Evolutionary conservation across 495 filamentous ascomycete genomes (phyloP).

Genomic region (Penicillium diatomitis): DNA sequence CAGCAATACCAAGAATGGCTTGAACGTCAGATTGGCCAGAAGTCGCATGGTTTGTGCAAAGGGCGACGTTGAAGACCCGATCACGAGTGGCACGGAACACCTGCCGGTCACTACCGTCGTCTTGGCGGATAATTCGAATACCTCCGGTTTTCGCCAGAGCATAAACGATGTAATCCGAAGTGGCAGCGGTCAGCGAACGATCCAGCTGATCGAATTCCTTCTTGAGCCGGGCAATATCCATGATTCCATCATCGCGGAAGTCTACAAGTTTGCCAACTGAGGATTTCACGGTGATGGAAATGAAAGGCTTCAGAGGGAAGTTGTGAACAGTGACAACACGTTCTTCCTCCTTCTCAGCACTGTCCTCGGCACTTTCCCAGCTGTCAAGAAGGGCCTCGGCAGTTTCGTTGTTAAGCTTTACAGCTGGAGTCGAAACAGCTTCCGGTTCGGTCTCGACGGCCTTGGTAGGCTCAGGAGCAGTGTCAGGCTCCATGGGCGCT

Average conservation of each 20-base stretch:
- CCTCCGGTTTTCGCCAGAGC: constrained; percentile 86
- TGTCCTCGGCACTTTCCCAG: constrained; percentile 78
- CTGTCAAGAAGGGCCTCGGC: constrained; percentile 52
- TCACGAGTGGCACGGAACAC: constrained; percentile 81
- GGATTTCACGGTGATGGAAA: constrained; percentile 54
- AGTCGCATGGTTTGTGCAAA: constrained; percentile 52
- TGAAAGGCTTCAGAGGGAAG: constrained; percentile 93
- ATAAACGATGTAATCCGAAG: constrained; percentile 87
- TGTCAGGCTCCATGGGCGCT: constrained; percentile 4
- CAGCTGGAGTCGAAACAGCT: constrained; percentile 45
- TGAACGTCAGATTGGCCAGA: constrained; percentile 48
- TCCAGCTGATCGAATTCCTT: constrained; percentile 98
- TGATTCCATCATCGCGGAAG: constrained; percentile 61
- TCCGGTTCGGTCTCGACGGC: constrained; percentile 9
- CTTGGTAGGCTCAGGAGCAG: neutral
- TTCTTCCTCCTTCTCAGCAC: constrained; percentile 56
- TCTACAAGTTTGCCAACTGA: constrained; percentile 32
- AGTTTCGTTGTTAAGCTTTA: constrained; percentile 47
- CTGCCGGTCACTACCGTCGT: constrained; percentile 80
- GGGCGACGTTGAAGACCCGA: constrained; percentile 85
- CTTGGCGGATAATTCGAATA: constrained; percentile 84
- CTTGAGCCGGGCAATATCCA: constrained; percentile 86
- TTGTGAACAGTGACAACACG: constrained; percentile 72
- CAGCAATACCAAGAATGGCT: constrained; percentile 79
- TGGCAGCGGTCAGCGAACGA: constrained; percentile 80